phyloP scores from a whole-genome alignment of 495 filamentous ascomycete genomes.

The Jackrogersella multiformis region DNA sequence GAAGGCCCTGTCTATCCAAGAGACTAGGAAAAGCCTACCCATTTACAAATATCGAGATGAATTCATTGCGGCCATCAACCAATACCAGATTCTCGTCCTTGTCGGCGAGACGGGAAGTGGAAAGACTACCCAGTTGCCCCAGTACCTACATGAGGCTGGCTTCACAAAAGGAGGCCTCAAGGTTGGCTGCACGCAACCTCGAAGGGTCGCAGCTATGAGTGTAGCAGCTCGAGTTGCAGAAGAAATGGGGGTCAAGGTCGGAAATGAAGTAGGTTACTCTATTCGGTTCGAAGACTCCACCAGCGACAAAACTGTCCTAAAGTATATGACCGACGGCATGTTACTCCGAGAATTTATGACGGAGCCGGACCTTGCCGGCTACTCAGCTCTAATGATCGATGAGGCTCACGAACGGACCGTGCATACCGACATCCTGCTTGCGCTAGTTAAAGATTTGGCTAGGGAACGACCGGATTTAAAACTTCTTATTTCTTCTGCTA shows the following conservation, averaged over 20 bases:
- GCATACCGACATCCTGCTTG: conserved; percentile 89
- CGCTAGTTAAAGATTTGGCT: conserved; percentile 91
- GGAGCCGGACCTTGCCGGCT: conserved; percentile 85
- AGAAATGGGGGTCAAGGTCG: conserved; percentile 90
- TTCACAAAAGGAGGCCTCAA: conserved; percentile 81
- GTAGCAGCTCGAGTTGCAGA: conserved; percentile 95
- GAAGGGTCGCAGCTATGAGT: conserved; percentile 95
- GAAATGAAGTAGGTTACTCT: conserved; percentile 92
- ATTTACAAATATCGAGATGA: conserved; percentile 84
- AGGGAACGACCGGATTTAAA: conserved; percentile 87
- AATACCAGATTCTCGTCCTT: conserved; percentile 82
- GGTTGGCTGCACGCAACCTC: conserved; percentile 85
- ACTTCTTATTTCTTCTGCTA: conserved; percentile 92
- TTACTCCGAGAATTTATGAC: conserved; percentile 89
- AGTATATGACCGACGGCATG: conserved; percentile 99
- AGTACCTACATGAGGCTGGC: conserved; percentile 90
- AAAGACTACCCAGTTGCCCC: conserved; percentile 89
- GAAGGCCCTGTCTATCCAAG: conserved; percentile 85
- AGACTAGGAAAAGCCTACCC: conserved; percentile 88
- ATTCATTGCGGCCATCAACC: conserved; percentile 75
- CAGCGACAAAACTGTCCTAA: conserved; percentile 89
- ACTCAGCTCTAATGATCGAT: conserved; percentile 94
- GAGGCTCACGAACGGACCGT: conserved; percentile 96
- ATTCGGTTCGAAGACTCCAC: conserved; percentile 97
- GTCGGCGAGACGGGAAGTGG: conserved; percentile 90